These are phyloP conservation scores for Crinitomyces ghanaensis DNA, from an alignment of 805 yeast species.

Conservation along the genomic window DNA sequence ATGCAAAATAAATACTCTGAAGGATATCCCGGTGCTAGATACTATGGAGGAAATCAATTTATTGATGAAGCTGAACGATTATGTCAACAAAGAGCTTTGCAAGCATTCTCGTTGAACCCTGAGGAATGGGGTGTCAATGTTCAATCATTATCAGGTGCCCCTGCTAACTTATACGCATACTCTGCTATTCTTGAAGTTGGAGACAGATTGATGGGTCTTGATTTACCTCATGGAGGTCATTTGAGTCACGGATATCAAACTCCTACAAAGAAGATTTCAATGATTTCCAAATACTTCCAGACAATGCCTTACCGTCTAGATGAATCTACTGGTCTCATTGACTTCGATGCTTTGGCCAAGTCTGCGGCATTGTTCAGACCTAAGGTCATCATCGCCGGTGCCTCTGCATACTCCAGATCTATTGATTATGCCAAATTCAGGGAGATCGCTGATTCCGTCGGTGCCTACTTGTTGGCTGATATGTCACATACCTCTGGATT, in stretches of 20 bases:
- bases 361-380: constrained; percentile 87
- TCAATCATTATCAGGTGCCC: constrained; percentile 91
- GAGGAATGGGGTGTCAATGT: constrained; percentile 96
- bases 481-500: constrained; percentile 98
- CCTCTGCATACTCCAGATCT: constrained; percentile 88
- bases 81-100: constrained; percentile 85
- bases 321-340: constrained; percentile 78
- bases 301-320: constrained; percentile 95
- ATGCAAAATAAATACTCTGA: constrained; percentile 98
- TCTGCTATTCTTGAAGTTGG: constrained; percentile 81
- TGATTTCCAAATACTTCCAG: constrained; percentile 87
- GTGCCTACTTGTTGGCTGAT: constrained; percentile 85
- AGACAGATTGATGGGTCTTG: constrained; percentile 94
- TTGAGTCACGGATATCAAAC: constrained; percentile 96
- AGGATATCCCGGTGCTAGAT: constrained; percentile 96
- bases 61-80: constrained; percentile 83
- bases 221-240: constrained; percentile 97
- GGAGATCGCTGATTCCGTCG: constrained; percentile 82
- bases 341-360: constrained; percentile 76
- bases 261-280: constrained; percentile 76
- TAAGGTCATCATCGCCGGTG: constrained; percentile 89
- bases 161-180: constrained; percentile 89
- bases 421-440: constrained; percentile 87
- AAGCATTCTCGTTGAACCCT: constrained; percentile 66
- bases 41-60: constrained; percentile 95